Evolutionary conservation across 306 rosid genomes (phyloP), one percentile per base, ranked within the genome.

Genomic region (Fragaria ananassa): DNA sequence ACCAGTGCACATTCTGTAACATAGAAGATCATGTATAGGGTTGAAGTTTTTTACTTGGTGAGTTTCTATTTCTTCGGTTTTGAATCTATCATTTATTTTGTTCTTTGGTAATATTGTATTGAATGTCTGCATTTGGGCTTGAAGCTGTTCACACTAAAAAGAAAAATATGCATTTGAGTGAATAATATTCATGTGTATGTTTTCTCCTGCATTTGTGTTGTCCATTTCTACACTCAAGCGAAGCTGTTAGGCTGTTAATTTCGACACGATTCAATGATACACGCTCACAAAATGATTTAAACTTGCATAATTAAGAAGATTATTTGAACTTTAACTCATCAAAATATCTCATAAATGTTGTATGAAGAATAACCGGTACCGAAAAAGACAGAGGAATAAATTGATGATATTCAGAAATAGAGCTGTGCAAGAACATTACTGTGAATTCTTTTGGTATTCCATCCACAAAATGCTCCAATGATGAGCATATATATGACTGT

Each of bases 21-120:
- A 86, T 96, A 90, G 88, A 84, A 80, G 84, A 81, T 86, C 92
- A 82, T 96, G 99, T 96, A 96, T 88, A 96, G 96, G 85, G 74
- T 86, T 91, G 86, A 87, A 68, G 67, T 81, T 68, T 75, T 85
- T 81, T 85, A 81, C 85, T 86, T 89, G 95, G 86, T 15, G 86
- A 82, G 88, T 85, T 80, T 81, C 73, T 80, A 81, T 86, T 87
- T 86, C 80, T 78, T 74, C 79, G 82, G 83, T 83, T 89, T 85
- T 84, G 86, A 76, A 83, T 51, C 76, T 46, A 57, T 66, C 80
- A 75, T 75, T 72, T 87, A 45, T 85, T 84, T 85, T 82, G 60
- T 71, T 72, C 78, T 35, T 74, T 53, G 85, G 83, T 85, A 85
- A 83, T 91, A 88, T 79, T 87, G 85, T 83, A 86, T 85, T 81